A percentile compares a stretch with the other conserved stretches of the same genome.
Evolutionary conservation across 768 basidiomycete species (phyloP).

Genomic region (Leccinum sublutescens): DNA sequence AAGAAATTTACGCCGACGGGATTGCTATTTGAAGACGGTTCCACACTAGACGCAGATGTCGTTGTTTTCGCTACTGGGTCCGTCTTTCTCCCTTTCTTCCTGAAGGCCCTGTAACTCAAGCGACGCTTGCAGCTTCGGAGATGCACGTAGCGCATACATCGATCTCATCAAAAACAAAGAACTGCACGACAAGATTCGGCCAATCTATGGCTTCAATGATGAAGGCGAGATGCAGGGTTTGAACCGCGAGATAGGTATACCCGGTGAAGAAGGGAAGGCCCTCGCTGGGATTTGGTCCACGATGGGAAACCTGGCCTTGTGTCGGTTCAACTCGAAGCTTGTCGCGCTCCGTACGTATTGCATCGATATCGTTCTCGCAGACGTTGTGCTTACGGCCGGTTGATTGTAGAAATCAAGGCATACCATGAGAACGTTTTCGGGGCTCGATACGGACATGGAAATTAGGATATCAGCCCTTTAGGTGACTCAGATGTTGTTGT

Average conservation of each 20-base stretch:
- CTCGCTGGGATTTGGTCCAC: constrained; percentile 49
- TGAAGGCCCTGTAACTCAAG: background rate
- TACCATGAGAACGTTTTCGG: constrained; percentile 49
- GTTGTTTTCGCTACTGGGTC: constrained; percentile 27
- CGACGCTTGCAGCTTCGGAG: constrained; percentile 14
- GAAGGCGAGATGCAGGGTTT: constrained; percentile 30
- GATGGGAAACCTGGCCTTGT: constrained; percentile 61
- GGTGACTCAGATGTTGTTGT: no score
- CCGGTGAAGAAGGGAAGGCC: constrained; percentile 9
- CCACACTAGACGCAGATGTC: constrained; percentile 46
- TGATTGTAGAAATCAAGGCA: constrained; percentile 62
- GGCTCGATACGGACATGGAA: constrained; percentile 13
- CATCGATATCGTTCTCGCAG: background rate
- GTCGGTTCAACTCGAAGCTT: constrained; percentile 67
- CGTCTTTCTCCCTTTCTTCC: constrained; percentile 10
- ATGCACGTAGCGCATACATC: constrained; percentile 17
- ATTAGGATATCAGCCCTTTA: background rate
- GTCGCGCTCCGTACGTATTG: constrained; percentile 57
- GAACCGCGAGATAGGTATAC: constrained; percentile 50
- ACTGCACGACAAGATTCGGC: constrained; percentile 20
- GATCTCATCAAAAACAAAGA: constrained; percentile 22
- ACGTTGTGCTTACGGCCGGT: background rate
- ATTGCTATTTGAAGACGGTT: constrained; percentile 27
- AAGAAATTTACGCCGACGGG: constrained; percentile 35
- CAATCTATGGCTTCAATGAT: constrained; percentile 31